These are phyloP conservation scores for Zychaea mexicana DNA, from an alignment of 371 early-diverging fungal genomes.

Conservation along the genomic window DNA sequence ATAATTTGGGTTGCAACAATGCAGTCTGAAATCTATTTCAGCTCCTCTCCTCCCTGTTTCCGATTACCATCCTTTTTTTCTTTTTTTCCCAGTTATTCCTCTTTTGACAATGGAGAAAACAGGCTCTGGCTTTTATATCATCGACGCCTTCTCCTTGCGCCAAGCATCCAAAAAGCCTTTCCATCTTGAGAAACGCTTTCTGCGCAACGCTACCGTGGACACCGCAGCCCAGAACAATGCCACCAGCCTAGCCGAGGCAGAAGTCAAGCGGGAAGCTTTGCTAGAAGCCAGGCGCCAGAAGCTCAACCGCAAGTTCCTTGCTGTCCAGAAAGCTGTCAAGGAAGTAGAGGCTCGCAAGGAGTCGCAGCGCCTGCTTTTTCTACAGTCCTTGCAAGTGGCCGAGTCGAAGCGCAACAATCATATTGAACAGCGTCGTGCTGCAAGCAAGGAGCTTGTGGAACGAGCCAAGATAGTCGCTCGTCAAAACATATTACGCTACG, in stretches of 20 bases:
- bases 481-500: slow-evolving; percentile 26
- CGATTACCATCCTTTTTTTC: too few species aligned
- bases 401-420: slow-evolving; percentile 38
- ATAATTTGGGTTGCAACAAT: too few species aligned
- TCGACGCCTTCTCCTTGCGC: slow-evolving; percentile 25
- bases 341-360: slow-evolving; percentile 30
- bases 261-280: slow-evolving; percentile 36
- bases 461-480: slow-evolving; percentile 41
- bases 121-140: slow-evolving; percentile 21
- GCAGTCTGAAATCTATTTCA: background rate
- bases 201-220: slow-evolving; percentile 20
- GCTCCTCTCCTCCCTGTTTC: too few species aligned
- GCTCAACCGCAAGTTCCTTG: slow-evolving; percentile 28
- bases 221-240: background rate
- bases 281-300: slow-evolving; percentile 31
- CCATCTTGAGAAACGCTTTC: slow-evolving; percentile 38
- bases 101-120: slow-evolving; percentile 17
- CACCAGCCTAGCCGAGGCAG: slow-evolving; percentile 24
- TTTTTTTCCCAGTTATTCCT: background rate
- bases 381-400: slow-evolving; percentile 36
- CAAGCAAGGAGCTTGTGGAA: slow-evolving; percentile 42
- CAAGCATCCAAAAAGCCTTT: slow-evolving; percentile 34
- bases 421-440: slow-evolving; percentile 38
- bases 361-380: slow-evolving; percentile 21
- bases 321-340: slow-evolving; percentile 32